Conservation (phyloP, 2,329 filamentous ascomycete species). For the Didymella segeticola region DNA sequence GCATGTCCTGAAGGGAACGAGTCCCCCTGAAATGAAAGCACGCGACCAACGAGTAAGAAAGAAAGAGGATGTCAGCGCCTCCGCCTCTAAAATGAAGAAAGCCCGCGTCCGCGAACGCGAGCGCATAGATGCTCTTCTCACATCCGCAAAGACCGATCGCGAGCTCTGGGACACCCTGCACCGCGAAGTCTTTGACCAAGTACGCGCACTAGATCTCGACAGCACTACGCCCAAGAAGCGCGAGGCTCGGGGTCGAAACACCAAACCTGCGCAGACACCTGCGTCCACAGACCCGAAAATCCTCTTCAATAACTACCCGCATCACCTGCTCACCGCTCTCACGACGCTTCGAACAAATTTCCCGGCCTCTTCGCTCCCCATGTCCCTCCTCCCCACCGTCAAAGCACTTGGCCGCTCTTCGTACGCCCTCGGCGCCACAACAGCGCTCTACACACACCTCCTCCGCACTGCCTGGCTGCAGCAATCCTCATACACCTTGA, state of each 20-base stretch:
- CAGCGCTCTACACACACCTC: slow-evolving; percentile 72
- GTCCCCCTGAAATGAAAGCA: slow-evolving; percentile 2
- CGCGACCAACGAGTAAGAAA: not conserved
- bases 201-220: slow-evolving; percentile 62
- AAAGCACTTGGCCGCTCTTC: slow-evolving; percentile 72
- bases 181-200: slow-evolving; percentile 68
- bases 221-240: slow-evolving; percentile 8
- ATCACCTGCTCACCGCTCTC: slow-evolving; percentile 65
- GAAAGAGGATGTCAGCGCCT: slow-evolving; percentile 2
- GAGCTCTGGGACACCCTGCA: slow-evolving; percentile 73
- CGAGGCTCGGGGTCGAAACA: not conserved
- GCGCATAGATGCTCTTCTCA: slow-evolving; percentile 63
- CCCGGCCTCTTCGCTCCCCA: slow-evolving; percentile 64
- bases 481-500: slow-evolving; percentile 63
- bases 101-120: slow-evolving; percentile 51
- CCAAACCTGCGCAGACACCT: not conserved
- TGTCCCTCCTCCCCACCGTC: slow-evolving; percentile 70
- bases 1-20: slow-evolving; percentile 18
- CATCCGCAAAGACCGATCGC: slow-evolving; percentile 63
- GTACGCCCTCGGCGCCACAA: slow-evolving; percentile 74
- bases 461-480: slow-evolving; percentile 67
- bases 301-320: slow-evolving; percentile 70
- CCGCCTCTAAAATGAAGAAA: slow-evolving; percentile 22
- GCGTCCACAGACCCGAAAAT: slow-evolving; percentile 55
- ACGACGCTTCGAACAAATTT: slow-evolving; percentile 66